Evolutionary conservation across 2,329 filamentous ascomycete species (phyloP).

Genomic region (Colletotrichum paranaense): DNA sequence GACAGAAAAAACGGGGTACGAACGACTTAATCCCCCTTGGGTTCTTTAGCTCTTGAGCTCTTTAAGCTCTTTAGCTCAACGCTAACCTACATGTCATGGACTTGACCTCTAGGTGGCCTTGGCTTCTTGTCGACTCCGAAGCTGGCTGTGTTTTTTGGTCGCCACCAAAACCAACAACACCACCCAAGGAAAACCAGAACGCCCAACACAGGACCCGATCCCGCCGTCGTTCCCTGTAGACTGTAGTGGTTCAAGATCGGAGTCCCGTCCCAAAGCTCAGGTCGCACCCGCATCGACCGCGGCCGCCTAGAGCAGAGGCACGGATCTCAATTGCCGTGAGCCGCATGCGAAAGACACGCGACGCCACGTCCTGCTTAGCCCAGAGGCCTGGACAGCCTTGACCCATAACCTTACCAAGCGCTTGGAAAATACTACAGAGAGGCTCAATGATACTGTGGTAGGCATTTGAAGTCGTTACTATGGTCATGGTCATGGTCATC

Average conservation of each 20-base stretch:
- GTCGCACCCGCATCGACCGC: background rate
- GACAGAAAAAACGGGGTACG: background rate
- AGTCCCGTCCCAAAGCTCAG: background rate
- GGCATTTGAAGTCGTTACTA: no score
- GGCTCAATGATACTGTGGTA: no score
- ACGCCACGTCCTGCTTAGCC: background rate
- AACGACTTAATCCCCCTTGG: background rate
- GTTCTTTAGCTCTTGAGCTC: background rate
- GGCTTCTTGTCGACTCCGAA: background rate
- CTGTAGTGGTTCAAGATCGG: background rate
- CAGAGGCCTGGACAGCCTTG: background rate
- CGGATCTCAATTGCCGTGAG: background rate
- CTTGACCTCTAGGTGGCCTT: no score
- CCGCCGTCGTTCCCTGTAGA: background rate
- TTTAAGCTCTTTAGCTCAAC: background rate
- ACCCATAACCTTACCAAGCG: background rate
- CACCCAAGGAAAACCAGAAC: background rate
- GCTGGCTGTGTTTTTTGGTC: background rate
- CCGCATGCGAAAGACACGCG: background rate
- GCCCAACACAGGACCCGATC: background rate
- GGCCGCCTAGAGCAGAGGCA: background rate
- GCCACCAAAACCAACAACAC: background rate
- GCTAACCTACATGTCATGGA: background rate
- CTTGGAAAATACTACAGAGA: background rate
- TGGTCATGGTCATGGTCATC: background rate